Evolutionary conservation across 2,329 filamentous ascomycete species (phyloP).

Genomic region (Lanzia echinophila): DNA sequence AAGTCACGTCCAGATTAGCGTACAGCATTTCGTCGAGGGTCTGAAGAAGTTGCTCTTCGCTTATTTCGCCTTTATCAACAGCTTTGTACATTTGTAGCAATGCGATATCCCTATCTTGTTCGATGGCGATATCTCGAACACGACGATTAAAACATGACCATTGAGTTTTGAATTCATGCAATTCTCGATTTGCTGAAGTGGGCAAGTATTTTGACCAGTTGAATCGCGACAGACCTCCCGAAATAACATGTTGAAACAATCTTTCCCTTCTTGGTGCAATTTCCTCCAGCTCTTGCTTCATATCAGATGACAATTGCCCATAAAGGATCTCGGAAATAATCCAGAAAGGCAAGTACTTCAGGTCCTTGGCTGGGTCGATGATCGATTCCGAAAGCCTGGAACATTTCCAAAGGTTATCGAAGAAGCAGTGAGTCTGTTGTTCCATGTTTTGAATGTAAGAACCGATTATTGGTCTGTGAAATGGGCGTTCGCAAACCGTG

Average conservation of each 20-base stretch:
- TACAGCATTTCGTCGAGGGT: slow-evolving; percentile 42
- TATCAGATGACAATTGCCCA: slow-evolving; percentile 26
- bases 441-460: background rate
- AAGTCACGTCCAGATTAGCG: slow-evolving; percentile 42
- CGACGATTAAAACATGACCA: slow-evolving; percentile 32
- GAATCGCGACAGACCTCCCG: slow-evolving; percentile 31
- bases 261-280: slow-evolving; percentile 28
- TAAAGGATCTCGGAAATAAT: slow-evolving; percentile 36
- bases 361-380: slow-evolving; percentile 20
- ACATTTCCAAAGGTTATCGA: slow-evolving; percentile 9
- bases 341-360: slow-evolving; percentile 33
- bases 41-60: slow-evolving; percentile 31
- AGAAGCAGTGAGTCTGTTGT: slow-evolving; percentile 6
- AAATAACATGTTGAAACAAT: slow-evolving; percentile 31
- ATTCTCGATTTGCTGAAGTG: slow-evolving; percentile 21
- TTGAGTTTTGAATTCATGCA: slow-evolving; percentile 27
- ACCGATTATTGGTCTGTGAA: background rate
- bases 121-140: slow-evolving; percentile 10
- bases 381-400: slow-evolving; percentile 5
- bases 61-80: slow-evolving; percentile 20
- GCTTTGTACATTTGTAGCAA: slow-evolving; percentile 18
- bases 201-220: slow-evolving; percentile 28
- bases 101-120: background rate
- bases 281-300: slow-evolving; percentile 22
- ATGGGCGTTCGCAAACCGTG: slow-evolving; percentile 15